A percentile compares a stretch with the other conserved stretches of the same genome.
These are phyloP conservation scores for Sapria himalayana DNA, from an alignment of 345 rosid species.

Conservation along the genomic window DNA sequence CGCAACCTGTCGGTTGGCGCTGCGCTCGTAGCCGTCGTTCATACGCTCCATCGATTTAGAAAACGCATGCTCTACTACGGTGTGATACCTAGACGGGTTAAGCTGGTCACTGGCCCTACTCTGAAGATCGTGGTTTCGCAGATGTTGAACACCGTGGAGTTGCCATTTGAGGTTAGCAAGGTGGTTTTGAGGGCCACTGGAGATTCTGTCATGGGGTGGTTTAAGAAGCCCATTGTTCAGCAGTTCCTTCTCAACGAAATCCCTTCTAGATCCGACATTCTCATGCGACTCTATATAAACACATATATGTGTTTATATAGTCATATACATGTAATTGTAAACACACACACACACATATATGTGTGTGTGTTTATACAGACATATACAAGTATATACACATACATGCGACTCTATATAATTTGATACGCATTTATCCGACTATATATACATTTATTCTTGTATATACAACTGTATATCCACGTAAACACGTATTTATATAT, in stretches of 20 bases:
- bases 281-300: too few species aligned
- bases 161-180: constrained; percentile 88
- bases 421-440: too few species aligned
- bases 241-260: constrained; percentile 88
- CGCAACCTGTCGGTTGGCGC: constrained; percentile 93
- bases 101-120: constrained; percentile 89
- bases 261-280: constrained; percentile 69
- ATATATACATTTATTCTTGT: too few species aligned
- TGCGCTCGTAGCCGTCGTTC: constrained; percentile 83
- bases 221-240: constrained; percentile 88
- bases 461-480: too few species aligned
- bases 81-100: constrained; percentile 76
- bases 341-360: too few species aligned
- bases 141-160: constrained; percentile 83
- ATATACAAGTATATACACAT: too few species aligned
- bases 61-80: constrained; percentile 92
- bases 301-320: too few species aligned
- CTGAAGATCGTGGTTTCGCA: constrained; percentile 80
- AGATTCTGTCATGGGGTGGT: constrained; percentile 87
- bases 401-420: too few species aligned
- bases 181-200: constrained; percentile 88
- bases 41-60: constrained; percentile 87
- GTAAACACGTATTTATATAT: too few species aligned
- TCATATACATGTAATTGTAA: too few species aligned
- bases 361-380: too few species aligned